phyloP scores from a whole-genome alignment of 1,284 basidiomycete genomes.

The Cutaneotrichosporon spelunceum region DNA sequence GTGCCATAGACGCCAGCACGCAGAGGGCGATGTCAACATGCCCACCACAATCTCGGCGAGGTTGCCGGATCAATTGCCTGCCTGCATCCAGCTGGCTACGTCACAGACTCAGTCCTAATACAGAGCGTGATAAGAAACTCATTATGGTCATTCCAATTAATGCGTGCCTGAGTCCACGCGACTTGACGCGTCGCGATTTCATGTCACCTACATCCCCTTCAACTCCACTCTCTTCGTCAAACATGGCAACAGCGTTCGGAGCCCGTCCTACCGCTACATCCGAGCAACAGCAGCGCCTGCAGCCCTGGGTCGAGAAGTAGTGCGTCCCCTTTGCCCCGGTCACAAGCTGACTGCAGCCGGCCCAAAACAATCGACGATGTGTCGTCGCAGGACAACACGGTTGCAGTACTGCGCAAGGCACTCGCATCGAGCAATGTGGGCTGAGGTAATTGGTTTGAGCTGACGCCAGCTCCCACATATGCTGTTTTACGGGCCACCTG shows the following conservation, averaged over 20 bases:
- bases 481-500: constrained; percentile 98
- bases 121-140: not conserved
- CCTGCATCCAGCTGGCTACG: too few species aligned
- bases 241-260: constrained; percentile 15
- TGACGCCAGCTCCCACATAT: constrained; percentile 84
- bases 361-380: constrained; percentile 98
- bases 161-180: constrained; percentile 14
- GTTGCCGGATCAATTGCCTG: too few species aligned
- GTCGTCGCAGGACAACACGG: constrained; percentile 93
- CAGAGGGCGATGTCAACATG: too few species aligned
- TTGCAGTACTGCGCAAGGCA: constrained; percentile 85
- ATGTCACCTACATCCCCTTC: not conserved
- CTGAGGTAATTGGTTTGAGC: not conserved
- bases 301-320: constrained; percentile 99
- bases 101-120: too few species aligned
- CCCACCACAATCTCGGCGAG: too few species aligned
- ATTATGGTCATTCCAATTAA: not conserved
- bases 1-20: too few species aligned
- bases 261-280: constrained; percentile 1
- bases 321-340: constrained; percentile 45
- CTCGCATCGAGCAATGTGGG: constrained; percentile 85
- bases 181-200: constrained; percentile 18
- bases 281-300: constrained; percentile 59
- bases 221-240: not conserved
- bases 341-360: constrained; percentile 59